Percentiles rank a stretch among this genome's conserved stretches.
phyloP scores from a whole-genome alignment of 2,329 filamentous ascomycete genomes.

The Hortaea werneckii region DNA sequence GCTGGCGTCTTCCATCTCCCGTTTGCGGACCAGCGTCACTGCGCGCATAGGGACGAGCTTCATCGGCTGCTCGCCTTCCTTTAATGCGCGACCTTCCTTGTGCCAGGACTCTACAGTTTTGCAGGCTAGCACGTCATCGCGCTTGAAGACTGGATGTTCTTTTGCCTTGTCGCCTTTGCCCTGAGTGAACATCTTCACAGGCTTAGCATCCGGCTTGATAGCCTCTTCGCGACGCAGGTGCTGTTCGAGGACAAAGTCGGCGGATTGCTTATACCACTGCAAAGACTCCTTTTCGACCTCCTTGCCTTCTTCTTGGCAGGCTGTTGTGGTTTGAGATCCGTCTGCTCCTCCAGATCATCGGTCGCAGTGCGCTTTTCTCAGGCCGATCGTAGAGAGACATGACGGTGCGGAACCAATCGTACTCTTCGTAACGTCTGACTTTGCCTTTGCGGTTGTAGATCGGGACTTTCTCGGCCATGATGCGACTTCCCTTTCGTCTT shows the following conservation, averaged over 20 bases:
- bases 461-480: slow-evolving; percentile 69
- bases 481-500: slow-evolving; percentile 74
- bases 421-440: slow-evolving; percentile 62
- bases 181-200: slow-evolving; percentile 64
- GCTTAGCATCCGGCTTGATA: slow-evolving; percentile 55
- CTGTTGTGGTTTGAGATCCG: slow-evolving; percentile 63
- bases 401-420: slow-evolving; percentile 79
- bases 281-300: slow-evolving; percentile 48
- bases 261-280: slow-evolving; percentile 77
- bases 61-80: slow-evolving; percentile 59
- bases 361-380: slow-evolving; percentile 50
- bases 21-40: slow-evolving; percentile 75
- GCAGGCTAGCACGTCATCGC: slow-evolving; percentile 71
- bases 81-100: slow-evolving; percentile 78
- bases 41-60: slow-evolving; percentile 86
- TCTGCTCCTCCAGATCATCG: slow-evolving; percentile 70
- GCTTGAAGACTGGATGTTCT: slow-evolving; percentile 69
- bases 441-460: slow-evolving; percentile 70
- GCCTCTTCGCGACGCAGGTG: slow-evolving; percentile 91
- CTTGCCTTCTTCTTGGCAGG: slow-evolving; percentile 45
- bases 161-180: slow-evolving; percentile 64
- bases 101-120: slow-evolving; percentile 96
- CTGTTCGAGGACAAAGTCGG: slow-evolving; percentile 73
- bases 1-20: slow-evolving; percentile 83
- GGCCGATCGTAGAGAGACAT: slow-evolving; percentile 62